Evolutionary conservation across 2,329 filamentous ascomycete species (phyloP).

Genomic region (Metarhizium robertsii): DNA sequence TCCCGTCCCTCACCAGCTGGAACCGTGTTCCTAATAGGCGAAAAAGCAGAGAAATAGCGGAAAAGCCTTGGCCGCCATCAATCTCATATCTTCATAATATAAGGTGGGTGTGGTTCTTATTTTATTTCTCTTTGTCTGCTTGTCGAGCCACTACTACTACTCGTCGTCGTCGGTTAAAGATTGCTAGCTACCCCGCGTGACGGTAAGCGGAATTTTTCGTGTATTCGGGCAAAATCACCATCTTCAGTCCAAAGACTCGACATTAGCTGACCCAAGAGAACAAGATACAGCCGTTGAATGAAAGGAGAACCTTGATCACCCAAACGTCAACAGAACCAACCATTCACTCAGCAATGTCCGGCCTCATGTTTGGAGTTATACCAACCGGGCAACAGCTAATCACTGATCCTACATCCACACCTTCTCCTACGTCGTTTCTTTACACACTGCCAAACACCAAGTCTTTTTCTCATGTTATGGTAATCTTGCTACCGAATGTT

Average conservation of each 20-base stretch:
- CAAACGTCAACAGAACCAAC: neutral
- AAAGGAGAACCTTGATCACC: neutral
- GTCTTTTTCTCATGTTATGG: conserved; percentile 71
- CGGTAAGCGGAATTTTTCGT: too few relatives aligned
- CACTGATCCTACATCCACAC: conserved; percentile 42
- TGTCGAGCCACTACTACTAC: too few relatives aligned
- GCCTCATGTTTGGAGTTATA: conserved; percentile 48
- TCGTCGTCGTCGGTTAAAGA: too few relatives aligned
- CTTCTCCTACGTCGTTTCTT: conserved; percentile 45
- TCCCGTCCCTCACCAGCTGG: too few relatives aligned
- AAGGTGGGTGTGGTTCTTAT: too few relatives aligned
- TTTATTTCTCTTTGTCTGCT: too few relatives aligned
- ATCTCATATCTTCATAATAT: too few relatives aligned
- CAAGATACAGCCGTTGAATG: neutral
- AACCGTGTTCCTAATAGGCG: too few relatives aligned
- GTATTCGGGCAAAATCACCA: neutral
- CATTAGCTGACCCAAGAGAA: neutral
- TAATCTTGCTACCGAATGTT: conserved; percentile 78
- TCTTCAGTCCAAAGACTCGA: neutral
- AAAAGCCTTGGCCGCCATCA: too few relatives aligned
- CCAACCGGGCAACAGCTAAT: conserved; percentile 51
- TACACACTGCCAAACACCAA: conserved; percentile 39
- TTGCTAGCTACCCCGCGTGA: too few relatives aligned
- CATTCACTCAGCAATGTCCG: conserved; percentile 24
- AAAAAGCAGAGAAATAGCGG: too few relatives aligned